Evolutionary conservation across 108 stramenopile species (phyloP).

Genomic region (Aurantiochytrium sp.): DNA sequence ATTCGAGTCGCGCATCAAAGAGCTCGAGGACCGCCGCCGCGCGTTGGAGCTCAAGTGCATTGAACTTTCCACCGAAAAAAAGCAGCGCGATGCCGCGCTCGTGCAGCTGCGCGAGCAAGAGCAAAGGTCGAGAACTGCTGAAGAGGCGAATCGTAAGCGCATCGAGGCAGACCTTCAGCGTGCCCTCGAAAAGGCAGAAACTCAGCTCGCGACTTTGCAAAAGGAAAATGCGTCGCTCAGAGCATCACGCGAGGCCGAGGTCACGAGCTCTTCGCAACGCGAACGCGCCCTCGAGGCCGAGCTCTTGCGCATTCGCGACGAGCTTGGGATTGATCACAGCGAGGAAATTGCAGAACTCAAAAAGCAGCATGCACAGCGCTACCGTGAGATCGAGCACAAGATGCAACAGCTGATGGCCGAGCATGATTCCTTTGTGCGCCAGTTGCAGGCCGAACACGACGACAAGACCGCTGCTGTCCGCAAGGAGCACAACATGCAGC

Average conservation of each 20-base stretch:
- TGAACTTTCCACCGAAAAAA: not conserved
- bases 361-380: not conserved
- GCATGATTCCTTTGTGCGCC: not conserved
- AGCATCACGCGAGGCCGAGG: not conserved
- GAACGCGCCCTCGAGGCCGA: not conserved
- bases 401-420: not conserved
- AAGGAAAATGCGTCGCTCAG: not conserved
- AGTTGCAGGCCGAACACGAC: not conserved
- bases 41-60: not conserved
- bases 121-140: not conserved
- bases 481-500: conserved; percentile 17
- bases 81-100: not conserved
- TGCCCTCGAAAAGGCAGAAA: not conserved
- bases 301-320: not conserved
- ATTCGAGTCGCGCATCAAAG: not conserved
- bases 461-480: not conserved
- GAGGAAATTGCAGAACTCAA: not conserved
- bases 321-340: not conserved
- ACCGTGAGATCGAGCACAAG: not conserved
- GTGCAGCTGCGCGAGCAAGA: not conserved
- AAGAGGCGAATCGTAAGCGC: not conserved
- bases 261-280: not conserved
- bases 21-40: not conserved
- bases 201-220: not conserved
- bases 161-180: not conserved